Conservation (phyloP, 2,329 filamentous ascomycete genomes). For the Fusarium avenaceum region DNA sequence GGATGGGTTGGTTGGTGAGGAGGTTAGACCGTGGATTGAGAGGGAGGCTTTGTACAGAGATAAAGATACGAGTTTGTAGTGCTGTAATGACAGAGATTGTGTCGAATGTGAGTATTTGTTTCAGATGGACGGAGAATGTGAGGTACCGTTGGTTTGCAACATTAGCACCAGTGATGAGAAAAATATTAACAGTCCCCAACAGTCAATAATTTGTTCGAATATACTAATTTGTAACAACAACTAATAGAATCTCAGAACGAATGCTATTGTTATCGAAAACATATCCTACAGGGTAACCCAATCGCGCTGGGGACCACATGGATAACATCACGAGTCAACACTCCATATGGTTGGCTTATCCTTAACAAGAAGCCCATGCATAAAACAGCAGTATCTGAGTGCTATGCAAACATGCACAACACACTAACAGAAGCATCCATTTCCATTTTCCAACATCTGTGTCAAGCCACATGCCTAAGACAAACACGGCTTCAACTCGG, state of each 20-base stretch:
- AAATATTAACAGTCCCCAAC: too few species aligned
- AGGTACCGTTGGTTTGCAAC: too few species aligned
- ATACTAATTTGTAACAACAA: too few species aligned
- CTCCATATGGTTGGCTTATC: not conserved
- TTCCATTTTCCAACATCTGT: not conserved
- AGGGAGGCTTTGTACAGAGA: slow-evolving; percentile 67
- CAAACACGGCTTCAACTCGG: not conserved
- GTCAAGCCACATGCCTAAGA: not conserved
- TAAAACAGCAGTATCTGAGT: not conserved
- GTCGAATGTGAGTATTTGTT: not conserved
- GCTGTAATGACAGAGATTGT: not conserved
- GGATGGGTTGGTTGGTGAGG: slow-evolving; percentile 66
- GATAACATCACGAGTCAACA: not conserved
- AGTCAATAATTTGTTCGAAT: too few species aligned
- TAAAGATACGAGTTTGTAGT: slow-evolving; percentile 3
- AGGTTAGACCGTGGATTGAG: slow-evolving; percentile 71
- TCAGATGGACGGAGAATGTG: too few species aligned
- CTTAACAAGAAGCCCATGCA: not conserved
- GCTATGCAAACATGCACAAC: not conserved
- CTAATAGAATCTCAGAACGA: too few species aligned
- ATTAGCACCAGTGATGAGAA: too few species aligned
- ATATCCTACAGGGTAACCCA: not conserved
- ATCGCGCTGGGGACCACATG: not conserved
- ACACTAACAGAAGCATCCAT: not conserved
- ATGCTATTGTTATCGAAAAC: not conserved